Conservation (phyloP, 208 protist species). For the Acanthamoeba castellanii region DNA sequence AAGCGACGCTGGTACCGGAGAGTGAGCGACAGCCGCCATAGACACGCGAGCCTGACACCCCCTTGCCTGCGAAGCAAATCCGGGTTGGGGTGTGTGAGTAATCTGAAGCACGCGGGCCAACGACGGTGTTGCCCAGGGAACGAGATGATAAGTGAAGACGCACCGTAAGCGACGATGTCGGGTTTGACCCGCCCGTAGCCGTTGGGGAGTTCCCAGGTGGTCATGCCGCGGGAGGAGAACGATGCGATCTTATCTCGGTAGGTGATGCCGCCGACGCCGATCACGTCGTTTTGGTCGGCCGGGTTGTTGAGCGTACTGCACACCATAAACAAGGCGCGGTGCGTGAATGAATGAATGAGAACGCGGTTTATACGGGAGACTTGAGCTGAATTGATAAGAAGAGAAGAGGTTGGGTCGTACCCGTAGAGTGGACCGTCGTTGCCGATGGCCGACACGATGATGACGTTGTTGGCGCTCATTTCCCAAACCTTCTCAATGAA, state of each 20-base stretch:
- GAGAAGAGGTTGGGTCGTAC: constrained; percentile 32
- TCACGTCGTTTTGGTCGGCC: constrained; percentile 95
- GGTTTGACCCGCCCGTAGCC: constrained; percentile 96
- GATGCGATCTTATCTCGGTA: constrained; percentile 81
- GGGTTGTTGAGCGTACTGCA: constrained; percentile 95
- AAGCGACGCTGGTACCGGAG: constrained; percentile 95
- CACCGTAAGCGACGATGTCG: constrained; percentile 95
- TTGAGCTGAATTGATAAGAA: background rate
- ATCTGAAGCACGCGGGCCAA: background rate
- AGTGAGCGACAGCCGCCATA: constrained; percentile 87
- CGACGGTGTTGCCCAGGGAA: no score
- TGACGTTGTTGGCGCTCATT: constrained; percentile 92
- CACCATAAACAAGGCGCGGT: background rate
- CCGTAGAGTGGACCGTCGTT: constrained; percentile 97
- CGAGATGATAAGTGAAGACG: constrained; percentile 31
- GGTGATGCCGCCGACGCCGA: constrained; percentile 95
- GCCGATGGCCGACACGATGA: constrained; percentile 97
- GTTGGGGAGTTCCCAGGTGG: constrained; percentile 95
- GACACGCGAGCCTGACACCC: constrained; percentile 78
- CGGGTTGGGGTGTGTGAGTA: background rate
- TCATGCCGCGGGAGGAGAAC: constrained; percentile 95
- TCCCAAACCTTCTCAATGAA: constrained; percentile 94
- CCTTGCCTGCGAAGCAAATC: constrained; percentile 17
- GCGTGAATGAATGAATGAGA: background rate
- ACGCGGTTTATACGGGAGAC: background rate